phyloP scores from a whole-genome alignment of 768 basidiomycete genomes.

The Candolleomyces aberdarensis region DNA sequence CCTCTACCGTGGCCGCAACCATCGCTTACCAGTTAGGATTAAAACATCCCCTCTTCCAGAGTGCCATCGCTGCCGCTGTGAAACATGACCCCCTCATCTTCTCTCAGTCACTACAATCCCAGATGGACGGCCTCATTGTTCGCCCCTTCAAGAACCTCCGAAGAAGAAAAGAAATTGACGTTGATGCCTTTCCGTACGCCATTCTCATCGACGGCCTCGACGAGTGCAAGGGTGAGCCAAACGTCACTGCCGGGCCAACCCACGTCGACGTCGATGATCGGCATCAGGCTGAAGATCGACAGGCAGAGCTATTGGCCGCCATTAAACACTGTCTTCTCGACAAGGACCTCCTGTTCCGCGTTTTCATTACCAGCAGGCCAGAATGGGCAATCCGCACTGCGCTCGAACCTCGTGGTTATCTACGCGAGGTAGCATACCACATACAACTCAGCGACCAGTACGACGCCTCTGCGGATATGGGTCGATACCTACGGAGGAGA shows the following conservation, averaged over 20 bases:
- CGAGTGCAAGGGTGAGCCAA: not conserved
- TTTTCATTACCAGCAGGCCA: constrained; percentile 2
- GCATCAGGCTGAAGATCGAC: not conserved
- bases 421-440: not conserved
- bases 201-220: constrained; percentile 7
- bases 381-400: not conserved
- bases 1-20: too few relatives aligned
- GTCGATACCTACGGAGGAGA: not conserved
- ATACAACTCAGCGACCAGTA: not conserved
- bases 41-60: too few relatives aligned
- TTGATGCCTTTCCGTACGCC: not conserved
- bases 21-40: too few relatives aligned
- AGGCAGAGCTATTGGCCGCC: not conserved
- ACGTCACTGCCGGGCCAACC: too few relatives aligned
- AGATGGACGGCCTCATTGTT: too few relatives aligned
- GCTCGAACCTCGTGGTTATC: not conserved
- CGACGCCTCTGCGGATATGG: not conserved
- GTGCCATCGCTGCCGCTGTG: too few relatives aligned
- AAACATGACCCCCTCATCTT: too few relatives aligned
- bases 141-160: too few relatives aligned
- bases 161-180: too few relatives aligned
- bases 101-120: too few relatives aligned
- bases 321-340: not conserved
- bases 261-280: too few relatives aligned
- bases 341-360: not conserved